A percentile compares a stretch with the other conserved stretches of the same genome.
Evolutionary conservation across 2,329 filamentous ascomycete species (phyloP).

Genomic region (Phialocephala sp.): DNA sequence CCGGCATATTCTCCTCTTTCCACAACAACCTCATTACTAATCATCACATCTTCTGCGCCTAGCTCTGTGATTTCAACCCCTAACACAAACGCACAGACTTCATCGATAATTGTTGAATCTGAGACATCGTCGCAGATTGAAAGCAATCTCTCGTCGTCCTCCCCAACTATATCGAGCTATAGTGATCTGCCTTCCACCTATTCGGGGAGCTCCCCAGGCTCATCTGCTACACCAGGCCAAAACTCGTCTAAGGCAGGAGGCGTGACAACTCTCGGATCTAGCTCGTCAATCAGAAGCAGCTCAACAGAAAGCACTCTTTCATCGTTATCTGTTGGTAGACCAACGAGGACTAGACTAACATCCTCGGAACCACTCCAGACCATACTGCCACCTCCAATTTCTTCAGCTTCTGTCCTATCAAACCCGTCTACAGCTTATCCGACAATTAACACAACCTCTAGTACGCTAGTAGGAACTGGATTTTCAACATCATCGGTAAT

Average conservation of each 20-base stretch:
- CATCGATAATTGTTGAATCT: not conserved
- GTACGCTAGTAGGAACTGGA: not conserved
- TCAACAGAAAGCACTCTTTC: not conserved
- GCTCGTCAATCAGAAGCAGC: not conserved
- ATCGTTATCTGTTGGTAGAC: not conserved
- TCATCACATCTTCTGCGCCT: conserved; percentile 1
- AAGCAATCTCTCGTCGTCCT: not conserved
- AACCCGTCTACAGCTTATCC: not conserved
- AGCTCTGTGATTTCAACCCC: not conserved
- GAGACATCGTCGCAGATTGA: not conserved
- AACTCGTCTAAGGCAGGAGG: not conserved
- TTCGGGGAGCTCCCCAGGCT: not conserved
- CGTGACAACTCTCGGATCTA: too few species aligned
- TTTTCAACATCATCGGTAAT: conserved; percentile 12
- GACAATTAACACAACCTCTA: not conserved
- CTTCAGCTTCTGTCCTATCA: not conserved
- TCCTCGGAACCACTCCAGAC: not conserved
- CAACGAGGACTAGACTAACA: not conserved
- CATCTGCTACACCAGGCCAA: not conserved
- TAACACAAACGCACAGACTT: not conserved
- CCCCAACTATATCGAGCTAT: not conserved
- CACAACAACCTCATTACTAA: not conserved
- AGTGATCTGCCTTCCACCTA: not conserved
- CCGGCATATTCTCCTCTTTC: not conserved
- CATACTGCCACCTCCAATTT: not conserved